Percentiles rank a stretch among this genome's conserved stretches.
Conservation (phyloP, 305 asterid species). For the Striga hermonthica region DNA sequence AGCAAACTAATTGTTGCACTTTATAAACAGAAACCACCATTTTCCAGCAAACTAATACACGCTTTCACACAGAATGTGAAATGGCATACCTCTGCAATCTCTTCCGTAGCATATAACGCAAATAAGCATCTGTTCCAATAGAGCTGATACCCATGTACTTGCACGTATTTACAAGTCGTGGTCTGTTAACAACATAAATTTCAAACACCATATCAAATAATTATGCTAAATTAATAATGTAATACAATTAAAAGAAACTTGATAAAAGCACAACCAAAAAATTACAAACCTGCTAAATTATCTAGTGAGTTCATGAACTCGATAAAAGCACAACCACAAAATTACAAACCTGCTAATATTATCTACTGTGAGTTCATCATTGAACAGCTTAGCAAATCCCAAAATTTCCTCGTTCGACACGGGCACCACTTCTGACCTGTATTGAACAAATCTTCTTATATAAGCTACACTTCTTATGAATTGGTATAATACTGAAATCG, state of each 20-base stretch:
- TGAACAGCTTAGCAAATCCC: slow-evolving; percentile 87
- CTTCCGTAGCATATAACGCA: slow-evolving; percentile 82
- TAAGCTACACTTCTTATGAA: slow-evolving; percentile 26
- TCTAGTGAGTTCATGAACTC: too few relatives aligned
- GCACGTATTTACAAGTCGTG: slow-evolving; percentile 89
- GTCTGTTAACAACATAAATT: slow-evolving; percentile 43
- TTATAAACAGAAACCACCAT: not conserved
- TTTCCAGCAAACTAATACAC: slow-evolving; percentile 6
- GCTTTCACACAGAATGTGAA: slow-evolving; percentile 28
- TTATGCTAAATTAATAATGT: not conserved
- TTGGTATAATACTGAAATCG: slow-evolving; percentile 18
- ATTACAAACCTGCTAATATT: slow-evolving; percentile 67
- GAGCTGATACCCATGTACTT: slow-evolving; percentile 85
- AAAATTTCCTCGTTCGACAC: slow-evolving; percentile 75
- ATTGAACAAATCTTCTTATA: slow-evolving; percentile 28
- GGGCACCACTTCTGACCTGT: slow-evolving; percentile 82
- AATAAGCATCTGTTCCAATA: slow-evolving; percentile 76
- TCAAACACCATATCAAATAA: slow-evolving; percentile 23
- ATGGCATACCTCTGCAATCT: slow-evolving; percentile 61
- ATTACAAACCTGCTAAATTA: too few relatives aligned
- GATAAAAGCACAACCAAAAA: slow-evolving; percentile 17
- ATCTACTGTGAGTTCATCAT: slow-evolving; percentile 89
- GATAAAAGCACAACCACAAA: slow-evolving; percentile 17
- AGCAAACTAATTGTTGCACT: not conserved
- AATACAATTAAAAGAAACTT: slow-evolving; percentile 22